Conservation (phyloP, 768 basidiomycete species). For the Kwoniella dejecticola region DNA sequence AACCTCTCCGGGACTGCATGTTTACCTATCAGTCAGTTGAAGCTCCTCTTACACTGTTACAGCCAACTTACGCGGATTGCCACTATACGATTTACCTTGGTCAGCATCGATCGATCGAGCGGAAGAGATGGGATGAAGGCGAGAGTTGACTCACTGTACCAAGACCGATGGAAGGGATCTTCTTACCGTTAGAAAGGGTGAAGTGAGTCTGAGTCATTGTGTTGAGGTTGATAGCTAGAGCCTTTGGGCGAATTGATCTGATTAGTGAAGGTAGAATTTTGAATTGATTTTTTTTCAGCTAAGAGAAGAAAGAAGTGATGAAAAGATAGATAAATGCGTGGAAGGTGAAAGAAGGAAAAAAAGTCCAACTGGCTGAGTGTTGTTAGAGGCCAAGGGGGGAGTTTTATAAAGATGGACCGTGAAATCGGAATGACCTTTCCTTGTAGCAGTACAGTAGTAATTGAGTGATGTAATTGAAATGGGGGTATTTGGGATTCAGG, state of each 20-base stretch:
- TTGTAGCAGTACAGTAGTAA: neutral
- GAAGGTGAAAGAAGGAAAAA: neutral
- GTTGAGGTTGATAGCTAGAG: slow-evolving; percentile 1
- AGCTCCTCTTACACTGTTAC: neutral
- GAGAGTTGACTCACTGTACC: slow-evolving; percentile 57
- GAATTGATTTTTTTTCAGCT: slow-evolving; percentile 1
- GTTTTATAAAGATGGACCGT: slow-evolving; percentile 1
- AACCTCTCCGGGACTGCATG: slow-evolving; percentile 42
- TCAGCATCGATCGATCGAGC: neutral
- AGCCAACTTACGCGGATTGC: slow-evolving; percentile 44
- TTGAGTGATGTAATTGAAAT: neutral
- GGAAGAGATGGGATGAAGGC: too few relatives aligned
- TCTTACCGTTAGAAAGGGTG: slow-evolving; percentile 58
- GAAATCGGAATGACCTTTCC: slow-evolving; percentile 2
- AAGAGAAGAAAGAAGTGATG: slow-evolving; percentile 3
- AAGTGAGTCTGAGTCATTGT: slow-evolving; percentile 42
- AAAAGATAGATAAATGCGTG: slow-evolving; percentile 18
- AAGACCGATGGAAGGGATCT: slow-evolving; percentile 74
- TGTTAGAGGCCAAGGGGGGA: slow-evolving; percentile 4
- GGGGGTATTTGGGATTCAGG: neutral
- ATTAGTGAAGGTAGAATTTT: slow-evolving; percentile 26
- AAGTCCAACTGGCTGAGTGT: neutral
- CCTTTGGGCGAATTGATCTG: slow-evolving; percentile 13
- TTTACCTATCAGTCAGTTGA: slow-evolving; percentile 7
- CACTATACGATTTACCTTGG: slow-evolving; percentile 23